phyloP scores from a whole-genome alignment of 23 red algal genomes.

The Gracilaria caudata region DNA sequence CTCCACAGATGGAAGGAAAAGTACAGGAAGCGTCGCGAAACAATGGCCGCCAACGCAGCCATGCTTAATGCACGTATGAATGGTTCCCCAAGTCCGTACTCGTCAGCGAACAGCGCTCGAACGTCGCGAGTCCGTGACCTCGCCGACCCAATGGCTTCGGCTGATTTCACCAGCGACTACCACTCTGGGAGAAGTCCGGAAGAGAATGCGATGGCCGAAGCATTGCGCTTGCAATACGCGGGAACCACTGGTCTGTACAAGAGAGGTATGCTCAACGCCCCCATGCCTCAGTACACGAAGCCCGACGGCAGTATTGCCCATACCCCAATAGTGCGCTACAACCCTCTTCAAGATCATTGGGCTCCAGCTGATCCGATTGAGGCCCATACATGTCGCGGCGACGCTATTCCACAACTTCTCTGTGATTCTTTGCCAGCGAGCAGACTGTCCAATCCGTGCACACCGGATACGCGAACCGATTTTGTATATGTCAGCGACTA shows the following conservation, averaged over 20 bases:
- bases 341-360: conserved; percentile 46
- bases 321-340: conserved; percentile 34
- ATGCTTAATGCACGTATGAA: conserved; percentile 15
- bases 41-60: conserved; percentile 40
- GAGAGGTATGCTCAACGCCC: conserved; percentile 31
- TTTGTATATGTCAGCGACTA: conserved; percentile 62
- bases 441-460: conserved; percentile 33
- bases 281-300: conserved; percentile 60
- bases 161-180: conserved; percentile 45
- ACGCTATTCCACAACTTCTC: conserved; percentile 25
- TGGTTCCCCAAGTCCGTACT: neutral
- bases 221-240: conserved; percentile 57
- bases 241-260: conserved; percentile 62
- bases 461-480: conserved; percentile 11
- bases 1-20: conserved; percentile 67
- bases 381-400: conserved; percentile 28
- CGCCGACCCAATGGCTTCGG: conserved; percentile 16
- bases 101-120: neutral
- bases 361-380: conserved; percentile 23
- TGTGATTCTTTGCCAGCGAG: conserved; percentile 35
- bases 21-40: conserved; percentile 40
- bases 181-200: conserved; percentile 48
- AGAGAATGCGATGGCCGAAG: conserved; percentile 56
- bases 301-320: conserved; percentile 58
- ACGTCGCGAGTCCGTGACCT: neutral